Conservation (phyloP, 2,329 filamentous ascomycete genomes). For the Alternaria rosae region DNA sequence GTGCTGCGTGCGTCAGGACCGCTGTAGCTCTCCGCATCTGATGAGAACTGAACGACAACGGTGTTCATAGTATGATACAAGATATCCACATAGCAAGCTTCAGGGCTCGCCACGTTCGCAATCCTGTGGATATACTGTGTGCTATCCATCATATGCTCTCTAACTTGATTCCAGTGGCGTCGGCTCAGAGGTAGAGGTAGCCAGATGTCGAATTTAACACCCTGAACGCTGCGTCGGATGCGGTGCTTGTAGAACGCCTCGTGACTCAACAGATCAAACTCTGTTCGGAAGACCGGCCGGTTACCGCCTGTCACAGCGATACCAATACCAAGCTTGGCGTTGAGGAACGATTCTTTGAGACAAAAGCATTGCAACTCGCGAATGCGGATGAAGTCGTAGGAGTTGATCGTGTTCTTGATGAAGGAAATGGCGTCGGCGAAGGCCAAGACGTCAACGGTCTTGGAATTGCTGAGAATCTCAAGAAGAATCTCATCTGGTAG, state of each 20-base stretch:
- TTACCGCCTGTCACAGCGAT: slow-evolving; percentile 37
- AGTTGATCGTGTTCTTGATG: slow-evolving; percentile 45
- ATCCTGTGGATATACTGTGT: slow-evolving; percentile 37
- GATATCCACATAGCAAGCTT: slow-evolving; percentile 42
- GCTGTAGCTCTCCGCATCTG: slow-evolving; percentile 28
- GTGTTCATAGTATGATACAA: slow-evolving; percentile 61
- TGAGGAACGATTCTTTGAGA: slow-evolving; percentile 53
- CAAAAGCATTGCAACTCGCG: slow-evolving; percentile 57
- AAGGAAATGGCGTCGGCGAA: slow-evolving; percentile 51
- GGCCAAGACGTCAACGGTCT: slow-evolving; percentile 45
- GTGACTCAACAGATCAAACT: slow-evolving; percentile 59
- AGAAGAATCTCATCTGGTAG: slow-evolving; percentile 56
- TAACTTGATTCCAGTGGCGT: slow-evolving; percentile 55
- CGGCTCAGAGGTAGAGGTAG: slow-evolving; percentile 58
- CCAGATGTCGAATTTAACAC: slow-evolving; percentile 54
- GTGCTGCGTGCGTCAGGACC: slow-evolving; percentile 45
- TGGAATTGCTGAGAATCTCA: slow-evolving; percentile 25
- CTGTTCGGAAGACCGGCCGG: slow-evolving; percentile 51
- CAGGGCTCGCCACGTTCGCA: slow-evolving; percentile 29
- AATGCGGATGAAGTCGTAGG: slow-evolving; percentile 49
- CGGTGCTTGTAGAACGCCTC: slow-evolving; percentile 49
- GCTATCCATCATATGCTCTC: slow-evolving; percentile 27
- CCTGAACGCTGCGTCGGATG: slow-evolving; percentile 54
- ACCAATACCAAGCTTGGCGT: slow-evolving; percentile 55
- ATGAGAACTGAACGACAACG: slow-evolving; percentile 59